Base-by-base conservation (phyloP, 768 basidiomycete species). In the Lactarius evosmus region DNA sequence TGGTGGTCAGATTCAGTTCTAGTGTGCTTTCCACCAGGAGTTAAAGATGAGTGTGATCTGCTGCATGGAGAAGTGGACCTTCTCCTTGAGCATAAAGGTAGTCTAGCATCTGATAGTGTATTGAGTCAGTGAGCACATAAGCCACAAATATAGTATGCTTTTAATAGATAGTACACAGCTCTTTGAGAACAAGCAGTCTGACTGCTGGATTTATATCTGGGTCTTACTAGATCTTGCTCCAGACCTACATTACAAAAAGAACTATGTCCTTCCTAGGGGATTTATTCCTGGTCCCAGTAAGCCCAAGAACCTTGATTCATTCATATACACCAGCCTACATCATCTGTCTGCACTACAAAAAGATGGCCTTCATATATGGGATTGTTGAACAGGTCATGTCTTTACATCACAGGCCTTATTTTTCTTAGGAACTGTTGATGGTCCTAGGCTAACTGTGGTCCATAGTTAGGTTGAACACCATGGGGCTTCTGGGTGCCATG, bases 91-190 rank as follows among this genome's bases (percentile, higher is more conserved):
- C n/a, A n/a, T n/a, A n/a, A n/a, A n/a, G n/a, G n/a, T n/a, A n/a
- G n/a, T n/a, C n/a, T n/a, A n/a, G n/a, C n/a, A n/a, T n/a, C n/a
- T n/a, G n/a, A n/a, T n/a, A n/a, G n/a, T n/a, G n/a, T n/a, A n/a
- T n/a, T n/a, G n/a, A n/a, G n/a, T n/a, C n/a, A n/a, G n/a, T n/a
- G n/a, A n/a, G n/a, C n/a, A n/a, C n/a, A n/a, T n/a, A n/a, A n/a
- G n/a, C n/a, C n/a, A n/a, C n/a, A n/a, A n/a, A n/a, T n/a, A n/a
- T n/a, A n/a, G n/a, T n/a, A 70, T 78, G 60, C 61, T 75, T 0
- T 80, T 77, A 0, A 66, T 79, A 8, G 75, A 82, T 56, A 77
- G 79, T 0, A 74, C 76, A 0, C 80, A 81, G 62, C 73, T 81
- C 4, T 79, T 78, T 63, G 58, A 60, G 8, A 69, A 69, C 65